These are phyloP conservation scores for Apiotrichum porosum DNA, from an alignment of 1,284 basidiomycete species.

Conservation along the genomic window DNA sequence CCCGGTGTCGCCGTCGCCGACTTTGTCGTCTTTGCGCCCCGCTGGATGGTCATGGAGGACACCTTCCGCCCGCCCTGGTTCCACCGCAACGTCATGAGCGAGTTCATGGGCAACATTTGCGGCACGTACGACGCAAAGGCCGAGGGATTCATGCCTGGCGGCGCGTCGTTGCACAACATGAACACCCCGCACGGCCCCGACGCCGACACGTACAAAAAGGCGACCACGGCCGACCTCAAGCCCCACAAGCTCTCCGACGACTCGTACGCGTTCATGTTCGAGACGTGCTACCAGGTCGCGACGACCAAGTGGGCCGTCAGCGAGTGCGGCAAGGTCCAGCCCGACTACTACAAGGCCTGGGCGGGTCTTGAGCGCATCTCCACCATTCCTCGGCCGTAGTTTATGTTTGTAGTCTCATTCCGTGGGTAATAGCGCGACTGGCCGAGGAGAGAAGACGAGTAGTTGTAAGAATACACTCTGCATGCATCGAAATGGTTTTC, in stretches of 20 bases:
- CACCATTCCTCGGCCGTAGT: too few species aligned
- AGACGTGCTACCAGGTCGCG: constrained; percentile 28
- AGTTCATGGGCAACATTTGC: constrained; percentile 18
- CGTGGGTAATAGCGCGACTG: too few species aligned
- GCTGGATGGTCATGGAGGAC: constrained; percentile 37
- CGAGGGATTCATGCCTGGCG: constrained; percentile 19
- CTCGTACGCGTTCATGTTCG: constrained; percentile 34
- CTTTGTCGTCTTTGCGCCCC: constrained; percentile 24
- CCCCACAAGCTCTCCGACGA: constrained; percentile 24
- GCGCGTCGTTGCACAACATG: constrained; percentile 33
- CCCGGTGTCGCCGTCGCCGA: constrained; percentile 53
- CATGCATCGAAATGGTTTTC: too few species aligned
- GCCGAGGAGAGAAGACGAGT: too few species aligned
- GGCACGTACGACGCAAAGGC: constrained; percentile 28
- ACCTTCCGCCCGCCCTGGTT: constrained; percentile 52
- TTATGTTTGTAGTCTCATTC: too few species aligned
- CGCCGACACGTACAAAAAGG: constrained; percentile 12
- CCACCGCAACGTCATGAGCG: constrained; percentile 56
- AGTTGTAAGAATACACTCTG: too few species aligned
- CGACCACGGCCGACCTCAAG: constrained; percentile 14
- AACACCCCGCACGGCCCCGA: constrained; percentile 34
- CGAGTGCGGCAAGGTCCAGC: constrained; percentile 31
- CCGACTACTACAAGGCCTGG: constrained; percentile 23
- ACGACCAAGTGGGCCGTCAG: constrained; percentile 29
- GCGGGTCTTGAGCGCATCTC: constrained; percentile 1